Percentiles rank a stretch among this genome's conserved stretches.
phyloP scores from a whole-genome alignment of 2,329 filamentous ascomycete species.

The Arachnopeziza araneosa region DNA sequence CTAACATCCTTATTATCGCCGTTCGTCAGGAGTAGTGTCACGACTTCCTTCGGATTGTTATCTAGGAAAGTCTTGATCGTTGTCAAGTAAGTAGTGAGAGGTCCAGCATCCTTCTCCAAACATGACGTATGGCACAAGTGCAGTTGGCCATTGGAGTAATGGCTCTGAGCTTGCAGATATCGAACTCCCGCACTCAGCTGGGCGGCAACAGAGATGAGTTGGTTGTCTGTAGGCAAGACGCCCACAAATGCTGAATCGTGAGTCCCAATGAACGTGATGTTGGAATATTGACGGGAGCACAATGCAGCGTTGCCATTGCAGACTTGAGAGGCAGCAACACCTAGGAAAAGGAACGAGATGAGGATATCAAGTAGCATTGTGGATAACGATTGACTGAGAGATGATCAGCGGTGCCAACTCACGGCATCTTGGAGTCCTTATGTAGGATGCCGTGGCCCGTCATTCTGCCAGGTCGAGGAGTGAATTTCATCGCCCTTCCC shows the following conservation, averaged over 20 bases:
- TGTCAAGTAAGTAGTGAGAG: constrained; percentile 47
- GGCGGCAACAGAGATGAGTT: constrained; percentile 50
- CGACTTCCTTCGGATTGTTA: constrained; percentile 51
- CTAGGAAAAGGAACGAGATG: constrained; percentile 1
- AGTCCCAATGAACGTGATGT: constrained; percentile 68
- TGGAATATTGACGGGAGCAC: constrained; percentile 66
- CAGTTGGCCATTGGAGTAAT: constrained; percentile 15
- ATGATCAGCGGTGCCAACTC: not conserved
- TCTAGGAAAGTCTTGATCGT: constrained; percentile 56
- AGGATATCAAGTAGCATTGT: constrained; percentile 12
- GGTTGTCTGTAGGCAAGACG: constrained; percentile 39
- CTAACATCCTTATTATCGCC: constrained; percentile 49
- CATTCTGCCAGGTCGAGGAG: not conserved
- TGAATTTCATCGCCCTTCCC: not conserved
- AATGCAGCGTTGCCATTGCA: constrained; percentile 70
- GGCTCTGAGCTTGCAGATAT: constrained; percentile 56
- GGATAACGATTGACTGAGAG: not conserved
- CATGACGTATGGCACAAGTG: constrained; percentile 54
- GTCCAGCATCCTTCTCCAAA: constrained; percentile 50
- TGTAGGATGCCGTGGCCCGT: not conserved
- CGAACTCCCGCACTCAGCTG: constrained; percentile 60
- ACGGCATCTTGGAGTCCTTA: not conserved
- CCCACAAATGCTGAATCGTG: constrained; percentile 49
- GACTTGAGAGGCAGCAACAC: constrained; percentile 1
- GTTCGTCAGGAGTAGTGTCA: constrained; percentile 62